phyloP scores from a whole-genome alignment of 225 moss, liverwort and hornwort genomes.

The Antitrichia curtipendula region DNA sequence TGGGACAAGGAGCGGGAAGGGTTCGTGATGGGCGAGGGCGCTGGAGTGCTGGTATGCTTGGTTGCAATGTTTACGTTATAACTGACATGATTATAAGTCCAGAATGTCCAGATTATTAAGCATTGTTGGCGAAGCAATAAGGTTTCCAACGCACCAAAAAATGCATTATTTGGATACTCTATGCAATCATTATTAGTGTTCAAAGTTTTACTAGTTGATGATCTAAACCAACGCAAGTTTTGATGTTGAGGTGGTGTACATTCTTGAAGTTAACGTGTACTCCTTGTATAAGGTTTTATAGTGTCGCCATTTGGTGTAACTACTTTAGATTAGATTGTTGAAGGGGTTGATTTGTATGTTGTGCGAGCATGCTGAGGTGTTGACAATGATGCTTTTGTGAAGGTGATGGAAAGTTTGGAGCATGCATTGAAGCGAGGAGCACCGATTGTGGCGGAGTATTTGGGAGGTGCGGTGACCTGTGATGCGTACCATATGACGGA shows the following conservation, averaged over 20 bases:
- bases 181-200: neutral
- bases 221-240: neutral
- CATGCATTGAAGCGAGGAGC: constrained; percentile 91
- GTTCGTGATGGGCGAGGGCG: constrained; percentile 98
- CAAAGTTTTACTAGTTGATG: neutral
- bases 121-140: too few species aligned
- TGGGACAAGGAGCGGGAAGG: constrained; percentile 99
- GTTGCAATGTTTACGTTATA: neutral
- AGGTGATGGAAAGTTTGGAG: constrained; percentile 96
- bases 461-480: constrained; percentile 96
- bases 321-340: neutral
- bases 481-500: constrained; percentile 99
- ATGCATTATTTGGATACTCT: neutral
- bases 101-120: neutral
- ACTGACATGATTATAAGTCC: neutral
- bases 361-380: neutral
- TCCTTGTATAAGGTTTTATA: neutral
- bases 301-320: neutral
- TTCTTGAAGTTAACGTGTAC: neutral
- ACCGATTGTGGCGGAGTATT: constrained; percentile 79
- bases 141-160: neutral
- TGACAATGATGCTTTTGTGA: neutral
- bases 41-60: constrained; percentile 76
- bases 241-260: neutral
- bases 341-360: neutral